Evolutionary conservation across 148 eudicot genomes (phyloP).

Genomic region (Vaccinium vitisidaea): DNA sequence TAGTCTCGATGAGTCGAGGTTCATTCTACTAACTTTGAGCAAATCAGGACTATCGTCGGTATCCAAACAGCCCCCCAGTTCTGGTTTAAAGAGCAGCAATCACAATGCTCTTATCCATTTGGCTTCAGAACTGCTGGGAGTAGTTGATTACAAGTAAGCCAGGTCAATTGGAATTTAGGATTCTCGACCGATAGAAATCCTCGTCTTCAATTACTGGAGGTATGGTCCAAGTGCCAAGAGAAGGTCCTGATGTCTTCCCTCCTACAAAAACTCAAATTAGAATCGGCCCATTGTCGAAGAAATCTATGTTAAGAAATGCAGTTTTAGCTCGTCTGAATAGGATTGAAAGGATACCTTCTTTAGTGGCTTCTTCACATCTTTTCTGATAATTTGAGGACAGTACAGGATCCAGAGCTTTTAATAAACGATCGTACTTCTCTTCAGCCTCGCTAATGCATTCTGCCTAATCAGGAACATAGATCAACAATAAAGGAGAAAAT

Average conservation of each 20-base stretch:
- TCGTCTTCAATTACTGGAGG: constrained; percentile 80
- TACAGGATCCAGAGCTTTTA: constrained; percentile 61
- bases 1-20: background rate
- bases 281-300: background rate
- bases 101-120: background rate
- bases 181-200: constrained; percentile 51
- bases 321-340: background rate
- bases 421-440: constrained; percentile 57
- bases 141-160: background rate
- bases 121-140: background rate
- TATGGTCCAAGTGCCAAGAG: constrained; percentile 91
- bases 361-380: constrained; percentile 97
- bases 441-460: constrained; percentile 74
- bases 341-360: constrained; percentile 54
- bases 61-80: background rate
- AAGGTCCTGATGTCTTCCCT: constrained; percentile 61
- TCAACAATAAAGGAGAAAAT: background rate
- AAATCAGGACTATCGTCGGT: background rate
- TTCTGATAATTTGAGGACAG: constrained; percentile 53
- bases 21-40: background rate
- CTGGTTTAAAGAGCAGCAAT: background rate
- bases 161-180: constrained; percentile 16
- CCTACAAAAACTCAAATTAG: constrained; percentile 38
- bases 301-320: background rate
- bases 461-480: constrained; percentile 43